These are phyloP conservation scores for Mycena epipterygia DNA, from an alignment of 768 basidiomycete genomes.

Conservation along the genomic window DNA sequence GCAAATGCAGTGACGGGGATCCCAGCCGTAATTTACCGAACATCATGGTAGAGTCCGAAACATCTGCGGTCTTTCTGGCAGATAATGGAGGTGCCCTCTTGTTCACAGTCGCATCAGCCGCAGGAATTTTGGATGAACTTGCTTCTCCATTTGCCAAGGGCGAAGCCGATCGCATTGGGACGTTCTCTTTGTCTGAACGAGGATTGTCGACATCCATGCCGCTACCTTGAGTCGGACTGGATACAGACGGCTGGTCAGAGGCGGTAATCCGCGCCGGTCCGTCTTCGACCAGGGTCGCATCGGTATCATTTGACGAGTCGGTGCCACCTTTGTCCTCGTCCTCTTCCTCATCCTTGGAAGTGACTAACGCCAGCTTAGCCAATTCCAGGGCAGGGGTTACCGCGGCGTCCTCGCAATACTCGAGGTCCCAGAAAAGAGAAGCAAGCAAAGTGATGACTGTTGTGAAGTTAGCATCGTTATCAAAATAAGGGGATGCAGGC, in stretches of 20 bases:
- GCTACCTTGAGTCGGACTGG: conserved; percentile 55
- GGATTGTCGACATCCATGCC: conserved; percentile 72
- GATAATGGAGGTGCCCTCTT: conserved; percentile 70
- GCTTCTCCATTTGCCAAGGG: conserved; percentile 30
- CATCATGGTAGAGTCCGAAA: conserved; percentile 88
- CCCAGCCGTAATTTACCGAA: conserved; percentile 69
- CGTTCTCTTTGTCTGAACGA: conserved; percentile 9
- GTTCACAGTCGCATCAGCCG: conserved; percentile 41
- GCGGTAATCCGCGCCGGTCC: conserved; percentile 55
- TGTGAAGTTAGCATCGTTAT: conserved; percentile 27
- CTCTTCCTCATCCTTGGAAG: conserved; percentile 91
- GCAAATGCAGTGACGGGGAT: neutral
- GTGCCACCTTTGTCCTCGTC: conserved; percentile 83
- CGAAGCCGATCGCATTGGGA: conserved; percentile 10
- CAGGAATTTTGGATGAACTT: conserved; percentile 44
- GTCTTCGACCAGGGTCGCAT: conserved; percentile 91
- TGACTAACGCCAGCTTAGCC: conserved; percentile 92
- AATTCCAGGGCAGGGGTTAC: conserved; percentile 90
- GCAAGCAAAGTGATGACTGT: conserved; percentile 87
- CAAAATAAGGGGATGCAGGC: conserved; percentile 6
- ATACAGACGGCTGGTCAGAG: conserved; percentile 27
- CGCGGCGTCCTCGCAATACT: conserved; percentile 72
- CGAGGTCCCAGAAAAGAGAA: conserved; percentile 82
- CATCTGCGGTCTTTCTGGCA: conserved; percentile 63
- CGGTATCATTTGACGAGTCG: conserved; percentile 88